Percentiles rank a stretch among this genome's conserved stretches.
Evolutionary conservation across 192 early-diverging fungal species (phyloP).

Genomic region (Backusella sp.): DNA sequence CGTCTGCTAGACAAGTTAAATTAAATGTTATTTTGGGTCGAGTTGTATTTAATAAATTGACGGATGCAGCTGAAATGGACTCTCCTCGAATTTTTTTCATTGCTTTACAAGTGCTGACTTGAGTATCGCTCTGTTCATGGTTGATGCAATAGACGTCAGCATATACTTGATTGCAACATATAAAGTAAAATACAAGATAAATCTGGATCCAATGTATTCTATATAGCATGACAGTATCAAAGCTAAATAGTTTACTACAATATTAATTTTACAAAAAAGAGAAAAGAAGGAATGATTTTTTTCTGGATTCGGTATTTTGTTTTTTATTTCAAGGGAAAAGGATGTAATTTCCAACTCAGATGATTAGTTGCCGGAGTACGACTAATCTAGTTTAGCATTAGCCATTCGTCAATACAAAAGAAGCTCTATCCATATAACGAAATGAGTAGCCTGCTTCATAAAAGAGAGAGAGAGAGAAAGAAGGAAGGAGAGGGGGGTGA

Average conservation of each 20-base stretch:
- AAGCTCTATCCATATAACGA: neutral
- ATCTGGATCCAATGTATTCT: neutral
- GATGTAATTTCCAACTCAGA: neutral
- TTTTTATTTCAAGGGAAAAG: neutral
- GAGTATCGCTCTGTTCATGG: neutral
- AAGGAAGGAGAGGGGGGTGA: too few relatives aligned
- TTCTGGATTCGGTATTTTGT: neutral
- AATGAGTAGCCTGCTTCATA: neutral
- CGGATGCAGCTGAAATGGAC: neutral
- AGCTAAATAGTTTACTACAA: neutral
- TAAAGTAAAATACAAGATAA: neutral
- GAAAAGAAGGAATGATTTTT: neutral
- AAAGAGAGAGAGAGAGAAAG: neutral
- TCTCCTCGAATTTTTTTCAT: neutral
- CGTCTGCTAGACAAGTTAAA: neutral
- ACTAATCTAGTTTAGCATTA: neutral
- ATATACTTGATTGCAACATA: neutral
- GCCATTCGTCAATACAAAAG: neutral
- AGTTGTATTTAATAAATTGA: constrained; percentile 1
- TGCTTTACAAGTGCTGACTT: neutral
- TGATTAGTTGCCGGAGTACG: neutral
- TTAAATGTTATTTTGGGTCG: neutral
- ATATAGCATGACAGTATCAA: constrained; percentile 1
- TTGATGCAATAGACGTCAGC: neutral
- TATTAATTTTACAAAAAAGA: constrained; percentile 3